Conservation (phyloP, 805 yeast genomes). For the baker's yeast (Saccharomyces cerevisiae) region DNA sequence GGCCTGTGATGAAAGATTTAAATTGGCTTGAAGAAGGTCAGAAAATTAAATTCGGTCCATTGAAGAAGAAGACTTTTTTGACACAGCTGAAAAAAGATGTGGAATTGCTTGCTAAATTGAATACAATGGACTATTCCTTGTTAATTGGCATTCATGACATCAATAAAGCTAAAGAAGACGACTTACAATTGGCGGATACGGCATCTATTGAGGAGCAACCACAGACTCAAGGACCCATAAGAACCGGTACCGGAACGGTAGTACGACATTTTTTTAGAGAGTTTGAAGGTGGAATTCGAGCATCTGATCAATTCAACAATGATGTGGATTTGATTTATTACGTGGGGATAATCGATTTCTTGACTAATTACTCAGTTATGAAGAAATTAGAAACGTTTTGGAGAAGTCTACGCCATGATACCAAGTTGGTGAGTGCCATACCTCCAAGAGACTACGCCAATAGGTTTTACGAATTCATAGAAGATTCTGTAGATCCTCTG, state of each 20-base stretch:
- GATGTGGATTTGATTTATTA: constrained; percentile 70
- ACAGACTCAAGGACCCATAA: background rate
- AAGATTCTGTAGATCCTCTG: constrained; percentile 29
- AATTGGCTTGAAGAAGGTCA: constrained; percentile 73
- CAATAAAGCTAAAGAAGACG: constrained; percentile 40
- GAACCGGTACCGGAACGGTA: constrained; percentile 8
- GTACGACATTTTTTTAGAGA: constrained; percentile 47
- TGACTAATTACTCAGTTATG: constrained; percentile 67
- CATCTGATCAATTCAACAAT: constrained; percentile 45
- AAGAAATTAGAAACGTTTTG: constrained; percentile 81
- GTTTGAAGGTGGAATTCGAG: constrained; percentile 77
- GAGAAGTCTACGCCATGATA: constrained; percentile 62
- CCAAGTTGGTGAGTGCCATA: constrained; percentile 72
- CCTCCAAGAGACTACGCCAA: constrained; percentile 89
- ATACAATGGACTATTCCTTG: constrained; percentile 93
- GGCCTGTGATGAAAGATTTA: constrained; percentile 67
- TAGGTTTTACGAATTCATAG: constrained; percentile 71
- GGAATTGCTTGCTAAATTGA: constrained; percentile 55
- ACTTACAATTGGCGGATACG: constrained; percentile 13
- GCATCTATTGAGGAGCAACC: constrained; percentile 1
- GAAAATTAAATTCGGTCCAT: constrained; percentile 67
- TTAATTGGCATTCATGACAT: constrained; percentile 82
- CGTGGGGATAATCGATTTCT: constrained; percentile 88
- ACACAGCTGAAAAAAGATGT: constrained; percentile 73
- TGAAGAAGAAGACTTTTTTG: constrained; percentile 49